These are phyloP conservation scores for Ustilago shanxiensis DNA, from an alignment of 1,284 basidiomycete species.

Conservation along the genomic window DNA sequence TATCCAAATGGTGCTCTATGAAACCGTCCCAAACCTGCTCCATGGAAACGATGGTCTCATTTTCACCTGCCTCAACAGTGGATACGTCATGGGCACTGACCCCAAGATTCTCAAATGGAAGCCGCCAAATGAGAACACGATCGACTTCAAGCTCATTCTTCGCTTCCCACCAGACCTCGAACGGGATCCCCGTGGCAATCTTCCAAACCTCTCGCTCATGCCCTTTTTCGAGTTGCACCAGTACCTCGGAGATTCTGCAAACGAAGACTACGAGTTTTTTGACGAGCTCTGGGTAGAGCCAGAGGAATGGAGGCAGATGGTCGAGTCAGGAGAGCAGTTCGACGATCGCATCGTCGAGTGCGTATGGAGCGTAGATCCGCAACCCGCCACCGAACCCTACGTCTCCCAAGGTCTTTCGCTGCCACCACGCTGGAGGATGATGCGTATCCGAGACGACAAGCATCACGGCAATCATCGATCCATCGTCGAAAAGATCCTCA, in stretches of 20 bases:
- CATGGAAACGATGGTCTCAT: constrained; percentile 97
- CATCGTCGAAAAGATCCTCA: constrained; percentile 63
- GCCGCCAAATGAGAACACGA: constrained; percentile 95
- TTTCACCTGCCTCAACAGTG: constrained; percentile 89
- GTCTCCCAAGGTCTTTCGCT: constrained; percentile 26
- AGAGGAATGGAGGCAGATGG: constrained; percentile 94
- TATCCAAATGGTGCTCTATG: constrained; percentile 84
- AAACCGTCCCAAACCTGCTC: constrained; percentile 86
- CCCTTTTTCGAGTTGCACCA: constrained; percentile 86
- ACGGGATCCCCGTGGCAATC: constrained; percentile 61
- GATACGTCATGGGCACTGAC: constrained; percentile 91
- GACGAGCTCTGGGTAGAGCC: constrained; percentile 89
- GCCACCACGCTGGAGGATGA: constrained; percentile 66
- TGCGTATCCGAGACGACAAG: constrained; percentile 67
- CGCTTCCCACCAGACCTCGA: constrained; percentile 81
- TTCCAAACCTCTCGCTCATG: constrained; percentile 84
- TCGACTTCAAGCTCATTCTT: constrained; percentile 94
- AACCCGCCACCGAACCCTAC: constrained; percentile 43
- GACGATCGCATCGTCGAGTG: constrained; percentile 96
- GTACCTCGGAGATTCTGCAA: constrained; percentile 72
- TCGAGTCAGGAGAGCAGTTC: constrained; percentile 83
- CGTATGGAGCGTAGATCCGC: constrained; percentile 79
- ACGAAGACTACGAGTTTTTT: constrained; percentile 80
- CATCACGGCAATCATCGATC: constrained; percentile 64
- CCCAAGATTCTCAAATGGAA: constrained; percentile 95